Conservation (phyloP, 148 eudicot species). For the Persicaria maculosa region DNA sequence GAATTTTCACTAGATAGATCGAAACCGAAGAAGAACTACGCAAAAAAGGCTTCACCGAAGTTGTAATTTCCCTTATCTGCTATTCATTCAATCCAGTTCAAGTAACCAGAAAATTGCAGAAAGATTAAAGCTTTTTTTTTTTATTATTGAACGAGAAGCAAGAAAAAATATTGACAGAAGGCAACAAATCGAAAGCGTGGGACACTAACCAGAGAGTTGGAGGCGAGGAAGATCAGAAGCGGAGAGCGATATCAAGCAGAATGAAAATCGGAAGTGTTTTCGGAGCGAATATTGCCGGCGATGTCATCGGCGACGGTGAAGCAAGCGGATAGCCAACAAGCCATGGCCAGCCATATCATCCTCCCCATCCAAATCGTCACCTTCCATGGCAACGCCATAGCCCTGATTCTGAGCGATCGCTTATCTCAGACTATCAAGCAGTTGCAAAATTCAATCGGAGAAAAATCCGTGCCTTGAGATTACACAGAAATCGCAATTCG, state of each 20-base stretch:
- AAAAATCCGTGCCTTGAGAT: too few species aligned
- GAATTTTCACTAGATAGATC: neutral
- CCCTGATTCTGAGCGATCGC: neutral
- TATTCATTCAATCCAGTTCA: neutral
- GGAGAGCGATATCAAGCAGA: constrained; percentile 30
- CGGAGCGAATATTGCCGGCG: constrained; percentile 49
- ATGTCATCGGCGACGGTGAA: constrained; percentile 69
- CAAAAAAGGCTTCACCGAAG: neutral
- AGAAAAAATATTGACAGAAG: neutral
- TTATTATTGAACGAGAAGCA: too few species aligned
- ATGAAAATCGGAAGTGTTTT: constrained; percentile 52
- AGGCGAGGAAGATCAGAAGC: neutral
- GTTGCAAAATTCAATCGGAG: too few species aligned
- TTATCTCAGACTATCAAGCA: neutral
- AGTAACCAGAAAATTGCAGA: neutral
- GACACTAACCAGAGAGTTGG: constrained; percentile 6
- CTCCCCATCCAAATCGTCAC: constrained; percentile 42
- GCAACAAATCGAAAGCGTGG: neutral
- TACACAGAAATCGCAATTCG: too few species aligned
- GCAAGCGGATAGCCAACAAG: constrained; percentile 62
- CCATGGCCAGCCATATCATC: constrained; percentile 55
- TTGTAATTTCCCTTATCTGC: neutral
- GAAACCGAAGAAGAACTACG: neutral
- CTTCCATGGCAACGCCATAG: constrained; percentile 69
- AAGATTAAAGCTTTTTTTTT: neutral